Evolutionary conservation across 208 protist species (phyloP).

Genomic region (Eutreptiella sp.): DNA sequence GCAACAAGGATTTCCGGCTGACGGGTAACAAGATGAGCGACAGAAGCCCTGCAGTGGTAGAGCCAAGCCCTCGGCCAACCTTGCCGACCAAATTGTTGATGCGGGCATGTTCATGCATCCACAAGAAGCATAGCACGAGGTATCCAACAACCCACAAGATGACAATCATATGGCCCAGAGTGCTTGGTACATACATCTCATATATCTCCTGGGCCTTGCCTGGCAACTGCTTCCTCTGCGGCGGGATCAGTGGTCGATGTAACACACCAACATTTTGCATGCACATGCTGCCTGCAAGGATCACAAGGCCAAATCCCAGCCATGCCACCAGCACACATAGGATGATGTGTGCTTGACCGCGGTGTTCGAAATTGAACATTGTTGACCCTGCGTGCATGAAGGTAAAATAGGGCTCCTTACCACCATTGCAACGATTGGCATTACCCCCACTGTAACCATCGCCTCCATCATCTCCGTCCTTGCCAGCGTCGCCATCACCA

Average conservation of each 20-base stretch:
- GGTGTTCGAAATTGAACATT: too few species aligned
- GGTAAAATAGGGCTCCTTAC: too few species aligned
- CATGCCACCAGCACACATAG: neutral
- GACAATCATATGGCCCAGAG: too few species aligned
- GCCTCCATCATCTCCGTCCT: neutral
- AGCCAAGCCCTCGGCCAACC: neutral
- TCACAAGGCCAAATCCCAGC: neutral
- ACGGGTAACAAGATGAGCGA: conserved; percentile 13
- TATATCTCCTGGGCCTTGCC: too few species aligned
- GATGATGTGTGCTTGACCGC: too few species aligned
- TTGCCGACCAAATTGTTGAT: conserved; percentile 24
- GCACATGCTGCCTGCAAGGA: neutral
- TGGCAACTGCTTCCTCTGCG: neutral
- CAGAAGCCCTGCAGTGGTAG: neutral
- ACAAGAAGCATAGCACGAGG: conserved; percentile 10
- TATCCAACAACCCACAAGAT: conserved; percentile 10
- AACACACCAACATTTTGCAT: neutral
- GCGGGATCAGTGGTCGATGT: neutral
- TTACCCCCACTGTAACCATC: neutral
- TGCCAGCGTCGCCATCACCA: neutral
- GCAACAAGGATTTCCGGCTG: conserved; percentile 4
- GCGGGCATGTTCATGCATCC: conserved; percentile 10
- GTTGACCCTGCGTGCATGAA: too few species aligned
- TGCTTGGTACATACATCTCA: too few species aligned
- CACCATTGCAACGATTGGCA: conserved; percentile 5